Conservation (phyloP, 306 rosid species). For the Citrullus mucosospermus region DNA sequence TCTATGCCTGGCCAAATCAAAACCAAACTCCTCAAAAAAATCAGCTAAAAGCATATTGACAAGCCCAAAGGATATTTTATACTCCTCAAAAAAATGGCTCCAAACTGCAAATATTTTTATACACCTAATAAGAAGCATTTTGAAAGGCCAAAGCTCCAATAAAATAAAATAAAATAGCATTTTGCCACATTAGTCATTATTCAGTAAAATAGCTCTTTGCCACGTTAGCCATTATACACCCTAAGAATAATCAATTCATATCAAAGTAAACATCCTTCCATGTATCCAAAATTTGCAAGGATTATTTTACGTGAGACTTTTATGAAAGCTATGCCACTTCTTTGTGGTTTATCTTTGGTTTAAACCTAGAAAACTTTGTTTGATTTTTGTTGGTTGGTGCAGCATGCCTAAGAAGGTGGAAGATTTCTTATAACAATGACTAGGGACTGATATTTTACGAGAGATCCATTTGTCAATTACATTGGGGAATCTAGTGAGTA, state of each 20-base stretch:
- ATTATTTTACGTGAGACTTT: neutral
- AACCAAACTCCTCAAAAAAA: neutral
- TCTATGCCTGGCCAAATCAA: neutral
- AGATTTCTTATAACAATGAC: neutral
- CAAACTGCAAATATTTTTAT: neutral
- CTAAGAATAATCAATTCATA: neutral
- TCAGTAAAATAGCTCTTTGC: neutral
- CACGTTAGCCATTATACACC: neutral
- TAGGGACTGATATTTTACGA: neutral
- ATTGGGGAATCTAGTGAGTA: neutral
- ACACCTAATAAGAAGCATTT: neutral
- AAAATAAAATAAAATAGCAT: neutral
- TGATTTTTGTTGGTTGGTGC: neutral
- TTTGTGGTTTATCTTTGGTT: neutral
- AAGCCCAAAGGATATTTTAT: neutral
- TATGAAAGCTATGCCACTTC: neutral
- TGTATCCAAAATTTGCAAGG: neutral
- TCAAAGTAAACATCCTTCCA: neutral
- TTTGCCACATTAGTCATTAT: neutral
- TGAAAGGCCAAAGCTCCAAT: neutral
- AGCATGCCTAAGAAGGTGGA: neutral
- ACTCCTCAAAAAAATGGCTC: too few species aligned
- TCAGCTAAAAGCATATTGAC: neutral
- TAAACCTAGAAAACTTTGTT: neutral
- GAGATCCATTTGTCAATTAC: neutral